These are phyloP conservation scores for Sinapis alba DNA, from an alignment of 441 rosid genomes.

Conservation along the genomic window DNA sequence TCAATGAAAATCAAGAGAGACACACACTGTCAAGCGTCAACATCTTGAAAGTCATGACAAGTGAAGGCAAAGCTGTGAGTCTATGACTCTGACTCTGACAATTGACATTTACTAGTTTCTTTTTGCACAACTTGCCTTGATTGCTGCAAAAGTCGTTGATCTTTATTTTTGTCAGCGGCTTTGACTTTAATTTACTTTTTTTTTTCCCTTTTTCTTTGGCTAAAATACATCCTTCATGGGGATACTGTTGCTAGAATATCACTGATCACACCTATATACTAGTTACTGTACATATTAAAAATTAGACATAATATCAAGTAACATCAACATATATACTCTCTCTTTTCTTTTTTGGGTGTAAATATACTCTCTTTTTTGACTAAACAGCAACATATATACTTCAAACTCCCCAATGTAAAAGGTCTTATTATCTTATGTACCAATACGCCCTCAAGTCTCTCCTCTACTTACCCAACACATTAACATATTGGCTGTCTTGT, in stretches of 20 bases:
- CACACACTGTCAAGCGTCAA: slow-evolving; percentile 9
- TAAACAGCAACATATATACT: background rate
- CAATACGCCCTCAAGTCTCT: background rate
- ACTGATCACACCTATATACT: background rate
- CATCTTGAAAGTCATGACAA: slow-evolving; percentile 19
- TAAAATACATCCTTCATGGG: background rate
- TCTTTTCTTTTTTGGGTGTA: too few species aligned
- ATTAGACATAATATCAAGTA: background rate
- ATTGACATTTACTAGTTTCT: slow-evolving; percentile 2
- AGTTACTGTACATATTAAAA: background rate
- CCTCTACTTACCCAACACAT: background rate
- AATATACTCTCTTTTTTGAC: too few species aligned
- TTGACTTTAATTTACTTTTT: background rate
- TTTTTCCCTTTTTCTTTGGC: background rate
- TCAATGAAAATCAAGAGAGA: slow-evolving; percentile 19
- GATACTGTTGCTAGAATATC: background rate
- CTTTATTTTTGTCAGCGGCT: background rate
- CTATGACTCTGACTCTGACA: slow-evolving; percentile 8
- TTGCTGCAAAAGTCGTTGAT: slow-evolving; percentile 1
- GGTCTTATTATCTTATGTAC: background rate
- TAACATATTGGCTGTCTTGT: background rate
- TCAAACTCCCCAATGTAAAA: slow-evolving; percentile 4
- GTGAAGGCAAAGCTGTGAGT: slow-evolving; percentile 8
- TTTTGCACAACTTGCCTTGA: slow-evolving; percentile 3
- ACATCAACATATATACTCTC: background rate